Percentiles rank a stretch among this genome's conserved stretches.
These are phyloP conservation scores for Colletotrichum echinochloae DNA, from an alignment of 2,329 filamentous ascomycete genomes.

Conservation along the genomic window DNA sequence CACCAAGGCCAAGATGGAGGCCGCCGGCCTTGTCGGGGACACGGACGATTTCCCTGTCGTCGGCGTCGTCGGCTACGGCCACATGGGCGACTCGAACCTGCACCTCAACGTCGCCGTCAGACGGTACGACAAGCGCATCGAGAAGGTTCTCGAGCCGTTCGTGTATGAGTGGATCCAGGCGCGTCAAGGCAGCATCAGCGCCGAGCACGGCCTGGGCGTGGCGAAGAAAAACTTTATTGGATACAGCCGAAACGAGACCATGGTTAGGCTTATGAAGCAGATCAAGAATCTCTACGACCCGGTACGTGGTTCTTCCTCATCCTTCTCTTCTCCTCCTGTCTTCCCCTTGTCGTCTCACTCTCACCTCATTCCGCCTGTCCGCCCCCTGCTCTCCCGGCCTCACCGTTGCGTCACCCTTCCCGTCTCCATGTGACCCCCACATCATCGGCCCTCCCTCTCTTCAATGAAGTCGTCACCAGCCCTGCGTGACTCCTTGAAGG, in stretches of 20 bases:
- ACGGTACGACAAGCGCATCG: slow-evolving; percentile 87
- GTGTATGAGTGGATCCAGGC: slow-evolving; percentile 97
- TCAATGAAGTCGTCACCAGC: slow-evolving; percentile 10
- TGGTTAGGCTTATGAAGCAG: slow-evolving; percentile 92
- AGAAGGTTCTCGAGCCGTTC: slow-evolving; percentile 90
- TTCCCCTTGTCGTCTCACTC: slow-evolving; percentile 17
- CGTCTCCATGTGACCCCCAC: slow-evolving; percentile 24
- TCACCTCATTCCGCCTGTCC: background rate
- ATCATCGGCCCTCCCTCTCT: background rate
- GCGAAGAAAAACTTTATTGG: slow-evolving; percentile 97
- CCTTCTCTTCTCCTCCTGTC: slow-evolving; percentile 11
- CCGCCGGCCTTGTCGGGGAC: slow-evolving; percentile 82
- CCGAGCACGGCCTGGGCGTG: slow-evolving; percentile 93
- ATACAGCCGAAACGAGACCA: slow-evolving; percentile 89
- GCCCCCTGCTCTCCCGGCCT: slow-evolving; percentile 3
- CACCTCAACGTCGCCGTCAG: slow-evolving; percentile 91
- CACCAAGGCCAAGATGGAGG: slow-evolving; percentile 76
- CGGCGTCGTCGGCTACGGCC: slow-evolving; percentile 94
- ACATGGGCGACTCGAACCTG: slow-evolving; percentile 97
- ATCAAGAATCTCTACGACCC: slow-evolving; percentile 95
- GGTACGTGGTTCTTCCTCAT: slow-evolving; percentile 64
- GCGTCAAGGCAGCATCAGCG: slow-evolving; percentile 92
- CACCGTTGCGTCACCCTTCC: slow-evolving; percentile 8
- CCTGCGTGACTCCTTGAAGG: slow-evolving; percentile 38
- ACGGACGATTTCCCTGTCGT: slow-evolving; percentile 82